Conservation (phyloP, 169 alveolate species). For the Besnoitia besnoiti region DNA sequence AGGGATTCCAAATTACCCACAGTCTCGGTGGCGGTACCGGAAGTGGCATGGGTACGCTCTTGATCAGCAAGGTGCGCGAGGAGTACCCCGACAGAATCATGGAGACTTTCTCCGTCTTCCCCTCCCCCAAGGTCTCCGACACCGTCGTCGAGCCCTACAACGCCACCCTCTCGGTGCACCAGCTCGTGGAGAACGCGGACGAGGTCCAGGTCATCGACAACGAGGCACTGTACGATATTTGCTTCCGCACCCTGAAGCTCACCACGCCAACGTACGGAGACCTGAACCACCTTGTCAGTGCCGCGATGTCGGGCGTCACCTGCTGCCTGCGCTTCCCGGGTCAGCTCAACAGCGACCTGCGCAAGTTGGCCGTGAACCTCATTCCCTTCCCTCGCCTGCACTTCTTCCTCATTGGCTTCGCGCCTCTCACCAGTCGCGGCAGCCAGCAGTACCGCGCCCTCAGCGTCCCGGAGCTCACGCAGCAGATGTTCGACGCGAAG, state of each 20-base stretch:
- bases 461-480: conserved; percentile 98
- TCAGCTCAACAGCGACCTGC: conserved; percentile 94
- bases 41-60: conserved; percentile 98
- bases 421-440: conserved; percentile 98
- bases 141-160: conserved; percentile 99
- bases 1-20: conserved; percentile 98
- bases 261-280: conserved; percentile 94
- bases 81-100: conserved; percentile 98
- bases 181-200: conserved; percentile 97
- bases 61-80: conserved; percentile 96
- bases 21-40: conserved; percentile 99
- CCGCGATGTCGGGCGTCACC: conserved; percentile 98
- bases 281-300: conserved; percentile 96
- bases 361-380: conserved; percentile 97
- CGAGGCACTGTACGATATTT: conserved; percentile 98
- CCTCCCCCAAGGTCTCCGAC: conserved; percentile 98
- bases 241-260: conserved; percentile 98
- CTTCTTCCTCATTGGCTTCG: conserved; percentile 98
- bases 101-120: conserved; percentile 98
- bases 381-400: conserved; percentile 98
- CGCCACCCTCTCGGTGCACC: conserved; percentile 97
- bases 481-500: conserved; percentile 99
- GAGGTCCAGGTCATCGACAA: conserved; percentile 97
- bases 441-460: conserved; percentile 98
- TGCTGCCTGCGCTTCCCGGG: conserved; percentile 98